These are phyloP conservation scores for Gossypium australe DNA, from an alignment of 345 rosid species.

Conservation along the genomic window DNA sequence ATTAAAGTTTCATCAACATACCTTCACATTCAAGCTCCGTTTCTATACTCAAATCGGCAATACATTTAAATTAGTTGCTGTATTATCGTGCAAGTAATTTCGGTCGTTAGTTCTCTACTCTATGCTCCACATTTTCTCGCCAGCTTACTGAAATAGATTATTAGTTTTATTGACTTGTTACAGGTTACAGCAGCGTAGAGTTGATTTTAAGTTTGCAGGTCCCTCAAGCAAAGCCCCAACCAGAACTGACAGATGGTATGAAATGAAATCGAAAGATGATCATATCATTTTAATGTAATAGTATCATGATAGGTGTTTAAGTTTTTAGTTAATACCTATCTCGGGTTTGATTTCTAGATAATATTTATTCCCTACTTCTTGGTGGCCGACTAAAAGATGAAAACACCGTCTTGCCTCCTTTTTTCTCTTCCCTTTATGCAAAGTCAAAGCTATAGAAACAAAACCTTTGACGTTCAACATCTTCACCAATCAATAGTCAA, in stretches of 20 bases:
- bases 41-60: neutral
- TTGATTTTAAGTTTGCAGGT: neutral
- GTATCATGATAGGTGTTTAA: too few species aligned
- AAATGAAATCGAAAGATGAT: too few species aligned
- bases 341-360: too few species aligned
- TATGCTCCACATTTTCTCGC: neutral
- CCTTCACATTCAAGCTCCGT: neutral
- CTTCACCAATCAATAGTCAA: too few species aligned
- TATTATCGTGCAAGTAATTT: constrained; percentile 1
- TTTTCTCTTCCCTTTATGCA: too few species aligned
- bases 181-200: neutral
- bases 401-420: too few species aligned
- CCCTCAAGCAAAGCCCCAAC: neutral
- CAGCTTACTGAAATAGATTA: neutral
- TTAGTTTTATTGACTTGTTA: neutral
- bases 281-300: too few species aligned
- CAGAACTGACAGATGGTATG: neutral
- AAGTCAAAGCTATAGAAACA: too few species aligned
- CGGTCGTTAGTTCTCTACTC: neutral
- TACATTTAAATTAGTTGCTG: neutral
- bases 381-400: too few species aligned
- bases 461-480: too few species aligned
- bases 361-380: too few species aligned
- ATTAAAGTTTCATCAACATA: neutral
- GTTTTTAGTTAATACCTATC: too few species aligned